Conservation (phyloP, 1,139 yeast species). For the Hemisphaericaspora subhashii region DNA sequence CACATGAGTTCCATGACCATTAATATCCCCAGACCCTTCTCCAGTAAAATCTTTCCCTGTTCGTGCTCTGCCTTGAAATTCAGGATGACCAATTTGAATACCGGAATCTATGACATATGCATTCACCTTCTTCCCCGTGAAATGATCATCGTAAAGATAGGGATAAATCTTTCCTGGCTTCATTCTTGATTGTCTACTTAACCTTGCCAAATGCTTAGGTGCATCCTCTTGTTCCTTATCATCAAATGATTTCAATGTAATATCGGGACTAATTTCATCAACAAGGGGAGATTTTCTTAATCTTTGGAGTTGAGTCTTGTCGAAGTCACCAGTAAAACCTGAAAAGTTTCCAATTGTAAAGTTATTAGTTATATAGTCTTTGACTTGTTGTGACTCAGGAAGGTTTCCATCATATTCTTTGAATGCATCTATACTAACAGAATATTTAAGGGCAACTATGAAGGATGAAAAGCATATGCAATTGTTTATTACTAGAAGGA, state of each 20-base stretch:
- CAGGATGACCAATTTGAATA: slow-evolving; percentile 52
- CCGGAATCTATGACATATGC: slow-evolving; percentile 83
- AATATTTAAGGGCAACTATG: slow-evolving; percentile 23
- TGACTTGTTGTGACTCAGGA: slow-evolving; percentile 32
- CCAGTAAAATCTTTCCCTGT: slow-evolving; percentile 58
- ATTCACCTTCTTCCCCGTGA: slow-evolving; percentile 43
- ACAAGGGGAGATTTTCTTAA: slow-evolving; percentile 48
- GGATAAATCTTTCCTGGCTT: slow-evolving; percentile 14
- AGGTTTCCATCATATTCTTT: slow-evolving; percentile 31
- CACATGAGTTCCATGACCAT: slow-evolving; percentile 83
- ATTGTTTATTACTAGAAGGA: neutral
- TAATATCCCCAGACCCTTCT: slow-evolving; percentile 57
- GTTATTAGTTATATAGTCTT: slow-evolving; percentile 41
- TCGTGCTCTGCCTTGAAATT: slow-evolving; percentile 60
- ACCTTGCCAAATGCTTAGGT: slow-evolving; percentile 65
- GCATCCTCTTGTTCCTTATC: slow-evolving; percentile 38
- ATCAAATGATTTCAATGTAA: slow-evolving; percentile 48
- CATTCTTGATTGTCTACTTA: slow-evolving; percentile 50
- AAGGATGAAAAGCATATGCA: slow-evolving; percentile 12
- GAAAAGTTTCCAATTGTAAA: slow-evolving; percentile 60
- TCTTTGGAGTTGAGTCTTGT: slow-evolving; percentile 45
- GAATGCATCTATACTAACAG: slow-evolving; percentile 36
- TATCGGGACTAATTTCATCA: slow-evolving; percentile 59
- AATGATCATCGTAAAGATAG: slow-evolving; percentile 40
- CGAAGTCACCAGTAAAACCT: slow-evolving; percentile 61